Conservation (phyloP, 495 filamentous ascomycete species). For the Penicillium antarcticum region DNA sequence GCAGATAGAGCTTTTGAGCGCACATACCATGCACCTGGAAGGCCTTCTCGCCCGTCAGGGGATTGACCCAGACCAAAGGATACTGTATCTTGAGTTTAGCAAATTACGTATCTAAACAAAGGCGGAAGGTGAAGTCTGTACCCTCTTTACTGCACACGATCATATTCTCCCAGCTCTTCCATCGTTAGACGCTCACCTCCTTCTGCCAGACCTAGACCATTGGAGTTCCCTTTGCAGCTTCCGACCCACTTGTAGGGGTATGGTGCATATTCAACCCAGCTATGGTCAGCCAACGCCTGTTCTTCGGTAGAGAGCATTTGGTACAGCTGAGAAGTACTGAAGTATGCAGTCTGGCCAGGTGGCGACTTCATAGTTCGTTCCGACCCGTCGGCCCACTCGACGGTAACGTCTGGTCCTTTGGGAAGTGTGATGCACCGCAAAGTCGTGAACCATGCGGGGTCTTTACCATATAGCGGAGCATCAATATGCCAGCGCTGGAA, state of each 20-base stretch:
- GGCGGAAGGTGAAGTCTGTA: neutral
- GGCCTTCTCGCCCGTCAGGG: conserved; percentile 23
- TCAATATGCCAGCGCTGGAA: conserved; percentile 46
- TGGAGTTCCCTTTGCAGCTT: conserved; percentile 31
- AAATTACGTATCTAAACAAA: no score
- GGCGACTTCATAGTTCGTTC: neutral
- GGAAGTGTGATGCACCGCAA: conserved; percentile 37
- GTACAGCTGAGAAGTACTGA: conserved; percentile 23
- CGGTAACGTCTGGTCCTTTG: conserved; percentile 26
- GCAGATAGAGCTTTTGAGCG: conserved; percentile 9
- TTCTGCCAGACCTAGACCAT: conserved; percentile 32
- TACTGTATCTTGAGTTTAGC: conserved; percentile 10
- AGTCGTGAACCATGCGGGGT: conserved; percentile 41
- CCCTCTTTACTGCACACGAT: conserved; percentile 30
- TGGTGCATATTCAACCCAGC: conserved; percentile 41
- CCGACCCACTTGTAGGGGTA: conserved; percentile 39
- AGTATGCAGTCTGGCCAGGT: no score
- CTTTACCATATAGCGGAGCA: conserved; percentile 39
- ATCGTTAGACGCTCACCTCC: conserved; percentile 29
- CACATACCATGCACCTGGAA: conserved; percentile 22
- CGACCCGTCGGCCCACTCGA: conserved; percentile 39
- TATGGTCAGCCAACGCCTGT: conserved; percentile 33
- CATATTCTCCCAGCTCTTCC: conserved; percentile 30
- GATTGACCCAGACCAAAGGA: conserved; percentile 41
- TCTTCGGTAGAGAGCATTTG: conserved; percentile 35